Base-by-base conservation (phyloP, 257 asterid species). In the Mitragyna speciosa region DNA sequence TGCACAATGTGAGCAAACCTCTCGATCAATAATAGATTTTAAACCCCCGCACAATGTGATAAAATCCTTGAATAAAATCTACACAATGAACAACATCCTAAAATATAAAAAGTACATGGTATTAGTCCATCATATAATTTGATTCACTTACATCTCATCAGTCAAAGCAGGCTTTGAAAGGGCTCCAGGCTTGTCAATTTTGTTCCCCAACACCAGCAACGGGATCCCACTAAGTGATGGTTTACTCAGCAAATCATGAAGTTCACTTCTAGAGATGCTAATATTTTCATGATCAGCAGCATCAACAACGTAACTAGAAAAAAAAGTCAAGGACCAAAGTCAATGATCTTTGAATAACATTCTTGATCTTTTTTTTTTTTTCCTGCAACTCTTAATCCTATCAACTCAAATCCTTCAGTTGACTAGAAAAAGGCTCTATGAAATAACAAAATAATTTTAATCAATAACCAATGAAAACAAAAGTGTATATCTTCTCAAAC, bases 211-310 rank as follows among this genome's bases (percentile, higher is more conserved):
- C 14, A 95, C 98, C 82, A 95, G 86, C 88, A 95, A 86, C 67
- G 99, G 98, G 79, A 95, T 95, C 82, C 97, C 97, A 22, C 87
- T 91, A 75, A 95, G 89, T 30, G 99, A 92, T 81, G 94, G 92
- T 85, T 93, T 95, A 88, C 90, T 91, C 88, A 95, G 85, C 82
- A 95, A 88, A 85, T 95, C 99, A 58, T 95, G 99, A 79, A 95
- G 92, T 84, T 95, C 98, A 76, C 92, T 86, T 79, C 75, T 93
- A 61, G 99, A 95, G 82, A 87, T 87, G 85, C 88, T 91, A 66
- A 95, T 83, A 85, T 95, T 95, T 56, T 93, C 99, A 9, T 83
- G 95, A 83, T 95, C 99, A 79, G 97, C 99, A 84, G 96, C 98
- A 89, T 95, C 99, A 76, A 95, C 99, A 65, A 95, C 97, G 65